These are phyloP conservation scores for Acorus calamus DNA, from an alignment of 106 monocot species.

Conservation along the genomic window DNA sequence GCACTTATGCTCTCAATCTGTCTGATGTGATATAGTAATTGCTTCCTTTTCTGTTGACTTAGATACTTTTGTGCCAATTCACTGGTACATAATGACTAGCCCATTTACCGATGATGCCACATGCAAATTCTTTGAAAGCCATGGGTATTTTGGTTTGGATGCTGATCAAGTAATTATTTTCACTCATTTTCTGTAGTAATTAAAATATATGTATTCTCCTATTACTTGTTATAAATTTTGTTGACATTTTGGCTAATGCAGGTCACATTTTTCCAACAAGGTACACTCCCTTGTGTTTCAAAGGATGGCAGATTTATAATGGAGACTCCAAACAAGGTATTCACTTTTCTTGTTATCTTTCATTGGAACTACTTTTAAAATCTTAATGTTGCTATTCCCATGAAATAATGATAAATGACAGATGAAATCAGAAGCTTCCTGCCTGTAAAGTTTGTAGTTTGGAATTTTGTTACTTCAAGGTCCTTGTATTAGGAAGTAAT, in stretches of 20 bases:
- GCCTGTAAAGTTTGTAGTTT: no score
- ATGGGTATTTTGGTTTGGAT: slow-evolving; percentile 93
- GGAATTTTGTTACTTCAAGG: no score
- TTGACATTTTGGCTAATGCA: slow-evolving; percentile 12
- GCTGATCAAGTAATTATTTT: slow-evolving; percentile 60
- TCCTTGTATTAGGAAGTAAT: no score
- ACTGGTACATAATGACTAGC: slow-evolving; percentile 99
- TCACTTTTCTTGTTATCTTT: background rate
- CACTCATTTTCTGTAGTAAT: background rate
- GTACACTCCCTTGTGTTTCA: slow-evolving; percentile 92
- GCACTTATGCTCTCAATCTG: background rate
- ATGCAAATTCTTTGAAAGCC: slow-evolving; percentile 81
- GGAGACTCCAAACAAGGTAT: slow-evolving; percentile 85
- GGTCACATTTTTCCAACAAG: slow-evolving; percentile 99
- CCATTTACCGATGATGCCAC: slow-evolving; percentile 93
- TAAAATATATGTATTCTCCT: background rate
- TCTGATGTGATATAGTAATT: background rate
- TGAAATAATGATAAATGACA: no score
- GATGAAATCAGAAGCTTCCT: no score
- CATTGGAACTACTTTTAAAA: no score
- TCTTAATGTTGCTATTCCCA: no score
- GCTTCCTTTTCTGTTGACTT: slow-evolving; percentile 16
- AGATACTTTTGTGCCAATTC: slow-evolving; percentile 48
- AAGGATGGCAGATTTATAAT: slow-evolving; percentile 88
- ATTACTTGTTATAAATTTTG: slow-evolving; percentile 7